These are phyloP conservation scores for Pythium utonaiense DNA, from an alignment of 352 stramenopile species.

Conservation along the genomic window DNA sequence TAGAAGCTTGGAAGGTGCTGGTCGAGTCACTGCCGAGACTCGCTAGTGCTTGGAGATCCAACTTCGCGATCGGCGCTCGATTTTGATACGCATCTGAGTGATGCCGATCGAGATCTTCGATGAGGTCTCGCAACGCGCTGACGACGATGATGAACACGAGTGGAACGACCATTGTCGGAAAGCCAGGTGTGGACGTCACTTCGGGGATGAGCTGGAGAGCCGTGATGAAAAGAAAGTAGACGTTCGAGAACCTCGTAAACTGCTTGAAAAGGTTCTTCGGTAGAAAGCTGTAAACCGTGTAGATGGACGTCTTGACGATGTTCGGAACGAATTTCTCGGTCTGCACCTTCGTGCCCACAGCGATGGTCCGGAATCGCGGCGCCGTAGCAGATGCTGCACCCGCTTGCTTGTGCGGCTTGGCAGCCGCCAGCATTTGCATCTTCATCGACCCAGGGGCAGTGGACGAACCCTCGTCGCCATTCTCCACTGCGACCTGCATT, in stretches of 20 bases:
- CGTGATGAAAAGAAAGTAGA: conserved; percentile 90
- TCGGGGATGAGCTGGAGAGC: conserved; percentile 76
- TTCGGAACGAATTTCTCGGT: conserved; percentile 38
- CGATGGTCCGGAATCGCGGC: conserved; percentile 24
- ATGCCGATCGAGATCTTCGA: conserved; percentile 83
- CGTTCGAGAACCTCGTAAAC: conserved; percentile 84
- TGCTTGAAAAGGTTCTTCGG: conserved; percentile 77
- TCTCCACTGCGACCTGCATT: not conserved
- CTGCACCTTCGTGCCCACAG: conserved; percentile 23
- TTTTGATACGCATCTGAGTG: conserved; percentile 70
- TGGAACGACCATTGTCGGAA: conserved; percentile 81
- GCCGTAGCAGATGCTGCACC: not conserved
- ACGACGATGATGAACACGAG: conserved; percentile 86
- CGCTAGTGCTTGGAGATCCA: not conserved
- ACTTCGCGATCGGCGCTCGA: conserved; percentile 20
- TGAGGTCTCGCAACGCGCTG: conserved; percentile 65
- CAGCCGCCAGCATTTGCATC: not conserved
- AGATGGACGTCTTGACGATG: conserved; percentile 53
- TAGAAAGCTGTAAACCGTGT: conserved; percentile 59
- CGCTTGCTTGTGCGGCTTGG: not conserved
- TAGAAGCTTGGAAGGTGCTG: not conserved
- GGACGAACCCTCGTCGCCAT: not conserved
- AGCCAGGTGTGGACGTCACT: conserved; percentile 78
- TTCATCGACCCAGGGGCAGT: not conserved
- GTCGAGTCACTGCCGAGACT: not conserved